Base-by-base conservation (phyloP, 345 rosid species). In the Populus tremula region DNA sequence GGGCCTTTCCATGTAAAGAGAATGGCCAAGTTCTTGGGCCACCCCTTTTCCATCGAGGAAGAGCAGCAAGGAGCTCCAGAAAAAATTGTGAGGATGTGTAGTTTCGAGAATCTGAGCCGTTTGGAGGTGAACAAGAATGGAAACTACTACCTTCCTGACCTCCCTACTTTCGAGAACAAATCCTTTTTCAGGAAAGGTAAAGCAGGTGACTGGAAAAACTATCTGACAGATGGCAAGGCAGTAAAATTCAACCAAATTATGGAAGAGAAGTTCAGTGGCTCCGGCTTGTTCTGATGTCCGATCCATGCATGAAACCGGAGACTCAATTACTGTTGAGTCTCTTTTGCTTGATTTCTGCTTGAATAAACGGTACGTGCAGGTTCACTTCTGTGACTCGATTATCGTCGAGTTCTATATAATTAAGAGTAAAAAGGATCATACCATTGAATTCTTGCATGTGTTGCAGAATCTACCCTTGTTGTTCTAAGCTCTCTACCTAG, bases 51-150 rank as follows among this genome's bases (percentile, higher is more conserved):
- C 18, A 5, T 18, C 0, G 77, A 64, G 13, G 77, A 74, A 43
- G 77, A 74, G 41, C 20, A 17, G 8, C 33, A 43, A 18, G 77
- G 77, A 4, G 5, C 20, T 11, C 56, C 65, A 38, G 61, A 74
- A 14, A 45, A 74, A 1, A 29, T 74, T 5, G 31, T 74, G 31
- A 25, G 43, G 2, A 4, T 29, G 27, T 62, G 70, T 7, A 74
- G 77, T 43, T 64, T 74, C 29, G 77, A 74, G 62, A 64, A 16
- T 17, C 29, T 74, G 77, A 74, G 61, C 38, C 43, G 65, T 27
- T 64, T 74, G 36, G 69, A 74, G 13, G 77, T 64, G 27, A 74
- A 65, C 27, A 64, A 64, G 33, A 31, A 16, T 29, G 63, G 74
- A 16, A 65, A 72, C 47, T 45, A 72, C 43, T 1, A 8, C 25